A percentile compares a stretch with the other conserved stretches of the same genome.
phyloP scores from a whole-genome alignment of 2,329 filamentous ascomycete genomes.

The Colletotrichum sp. region DNA sequence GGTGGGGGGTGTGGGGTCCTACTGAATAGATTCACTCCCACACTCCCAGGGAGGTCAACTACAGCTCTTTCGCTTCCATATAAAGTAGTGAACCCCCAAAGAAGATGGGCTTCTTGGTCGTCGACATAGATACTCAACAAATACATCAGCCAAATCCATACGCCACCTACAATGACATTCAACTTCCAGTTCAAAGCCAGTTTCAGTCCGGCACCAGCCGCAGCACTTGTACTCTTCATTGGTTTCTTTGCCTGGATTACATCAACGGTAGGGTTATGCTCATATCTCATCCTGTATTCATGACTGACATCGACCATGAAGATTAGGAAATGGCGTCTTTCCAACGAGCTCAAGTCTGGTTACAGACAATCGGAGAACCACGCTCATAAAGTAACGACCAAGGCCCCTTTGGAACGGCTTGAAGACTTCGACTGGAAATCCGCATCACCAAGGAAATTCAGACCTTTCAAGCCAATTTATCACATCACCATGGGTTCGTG shows the following conservation, averaged over 20 bases:
- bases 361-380: background rate
- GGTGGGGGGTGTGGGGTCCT: background rate
- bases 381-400: background rate
- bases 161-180: background rate
- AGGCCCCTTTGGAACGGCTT: background rate
- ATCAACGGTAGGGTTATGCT: background rate
- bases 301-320: background rate
- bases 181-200: background rate
- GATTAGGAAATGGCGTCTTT: background rate
- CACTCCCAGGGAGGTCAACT: background rate
- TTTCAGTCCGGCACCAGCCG: background rate
- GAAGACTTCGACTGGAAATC: slow-evolving; percentile 43
- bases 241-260: background rate
- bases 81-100: background rate
- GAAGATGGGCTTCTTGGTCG: background rate
- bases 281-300: background rate
- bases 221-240: background rate
- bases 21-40: background rate
- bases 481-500: slow-evolving; percentile 58
- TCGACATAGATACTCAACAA: background rate
- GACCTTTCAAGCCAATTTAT: slow-evolving; percentile 57
- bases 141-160: background rate
- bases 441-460: slow-evolving; percentile 40
- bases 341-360: background rate
- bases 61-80: background rate